A percentile compares a stretch with the other conserved stretches of the same genome.
These are phyloP conservation scores for Cryptosporidium muris DNA, from an alignment of 169 alveolate genomes.

Conservation along the genomic window DNA sequence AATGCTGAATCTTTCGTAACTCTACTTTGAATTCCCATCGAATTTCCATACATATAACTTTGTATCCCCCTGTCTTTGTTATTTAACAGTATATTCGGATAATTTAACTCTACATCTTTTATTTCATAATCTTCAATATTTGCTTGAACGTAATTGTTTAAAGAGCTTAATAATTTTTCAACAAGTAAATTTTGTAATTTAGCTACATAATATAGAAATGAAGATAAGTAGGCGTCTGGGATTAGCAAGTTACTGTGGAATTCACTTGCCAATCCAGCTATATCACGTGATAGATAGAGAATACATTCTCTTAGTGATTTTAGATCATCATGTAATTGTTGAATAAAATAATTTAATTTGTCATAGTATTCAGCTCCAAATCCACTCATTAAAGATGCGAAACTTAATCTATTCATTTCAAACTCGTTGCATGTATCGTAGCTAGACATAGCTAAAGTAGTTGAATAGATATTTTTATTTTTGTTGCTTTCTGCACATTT, in stretches of 20 bases:
- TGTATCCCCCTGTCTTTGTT: constrained; percentile 8
- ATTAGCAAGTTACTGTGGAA: constrained; percentile 14
- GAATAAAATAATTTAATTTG: neutral
- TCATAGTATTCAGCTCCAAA: constrained; percentile 44
- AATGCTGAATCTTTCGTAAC: neutral
- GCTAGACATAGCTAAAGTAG: neutral
- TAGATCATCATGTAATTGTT: constrained; percentile 19
- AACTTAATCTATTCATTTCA: constrained; percentile 2
- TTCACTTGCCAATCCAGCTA: constrained; percentile 16
- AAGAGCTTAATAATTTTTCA: constrained; percentile 11
- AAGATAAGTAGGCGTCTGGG: constrained; percentile 51
- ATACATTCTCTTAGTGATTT: constrained; percentile 52
- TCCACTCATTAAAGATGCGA: constrained; percentile 13
- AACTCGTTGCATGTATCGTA: neutral
- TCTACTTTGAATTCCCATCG: neutral
- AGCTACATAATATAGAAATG: constrained; percentile 36
- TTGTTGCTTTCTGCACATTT: neutral
- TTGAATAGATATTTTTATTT: neutral
- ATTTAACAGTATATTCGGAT: constrained; percentile 18
- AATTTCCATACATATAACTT: neutral
- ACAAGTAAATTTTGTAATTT: constrained; percentile 35
- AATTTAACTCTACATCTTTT: constrained; percentile 28
- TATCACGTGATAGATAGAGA: constrained; percentile 48
- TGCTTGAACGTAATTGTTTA: constrained; percentile 10
- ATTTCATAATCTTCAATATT: constrained; percentile 49